Base-by-base conservation (phyloP, 2,329 filamentous ascomycete species). In the Monilinia aucupariae region DNA sequence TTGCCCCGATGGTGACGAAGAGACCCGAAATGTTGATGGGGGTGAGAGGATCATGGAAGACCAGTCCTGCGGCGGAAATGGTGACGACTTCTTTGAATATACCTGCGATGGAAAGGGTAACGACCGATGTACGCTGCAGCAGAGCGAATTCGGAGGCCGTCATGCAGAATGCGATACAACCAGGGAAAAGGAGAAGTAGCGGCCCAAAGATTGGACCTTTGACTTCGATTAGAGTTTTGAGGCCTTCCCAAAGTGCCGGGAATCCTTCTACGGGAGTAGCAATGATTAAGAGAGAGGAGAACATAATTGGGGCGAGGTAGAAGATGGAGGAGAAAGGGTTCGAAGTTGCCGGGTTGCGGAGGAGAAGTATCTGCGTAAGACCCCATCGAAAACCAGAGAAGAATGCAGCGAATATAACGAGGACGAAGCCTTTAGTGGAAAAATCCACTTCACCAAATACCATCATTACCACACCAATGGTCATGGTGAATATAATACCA, bases 51-150 rank as follows among this genome's bases (percentile, higher is more conserved):
- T 99, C 94, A 70, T 94, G 84, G 78, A 97, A 99, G 4, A 96
- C 86, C 34, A 96, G 75, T 10, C 91, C 89, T 0, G 93, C 93
- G 0, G 91, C 92, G 48, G 85, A 88, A 71, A 99, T 97, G 17
- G 94, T 99, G 62, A 99, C 87, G 48, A 97, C 94, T 78, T 99
- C 94, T 75, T 99, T 99, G 81, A 99, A 97, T 66, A 99, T 97
- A 65, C 94, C 94, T 66, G 92, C 96, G 70, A 99, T 97, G 59
- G 90, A 96, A 52, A 99, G 82, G 0, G 94, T 97, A 59, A 99
- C 94, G 60, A 99, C 94, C 1, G 90, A 96, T 0, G 93, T 97
- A 54, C 94, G 90, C 79, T 97, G 89, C 68, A 99, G 83, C 66
- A 99, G 84, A 60, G 94, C 93, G 74, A 97, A 99, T 76, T 99